These are phyloP conservation scores for Vigna nakashimae DNA, from an alignment of 306 rosid species.

Conservation along the genomic window DNA sequence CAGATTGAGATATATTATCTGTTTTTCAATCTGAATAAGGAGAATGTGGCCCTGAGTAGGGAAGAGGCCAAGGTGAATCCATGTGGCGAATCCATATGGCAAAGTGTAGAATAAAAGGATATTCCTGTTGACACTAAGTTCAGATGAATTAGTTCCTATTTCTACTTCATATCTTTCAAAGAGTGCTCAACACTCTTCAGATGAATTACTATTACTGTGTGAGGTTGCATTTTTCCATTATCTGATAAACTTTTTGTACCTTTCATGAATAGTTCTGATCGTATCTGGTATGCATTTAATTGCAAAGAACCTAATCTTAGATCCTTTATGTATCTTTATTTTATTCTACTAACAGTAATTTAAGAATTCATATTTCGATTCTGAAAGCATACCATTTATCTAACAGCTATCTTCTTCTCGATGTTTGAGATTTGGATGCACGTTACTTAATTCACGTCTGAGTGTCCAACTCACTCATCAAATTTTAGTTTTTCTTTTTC, in stretches of 20 bases:
- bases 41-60: background rate
- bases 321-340: background rate
- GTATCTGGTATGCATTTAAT: background rate
- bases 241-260: background rate
- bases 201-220: background rate
- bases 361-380: constrained; percentile 3
- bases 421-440: background rate
- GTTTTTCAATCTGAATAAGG: background rate
- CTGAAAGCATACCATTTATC: constrained; percentile 1
- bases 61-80: background rate
- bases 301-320: background rate
- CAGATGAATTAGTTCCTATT: background rate
- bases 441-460: background rate
- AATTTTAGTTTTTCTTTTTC: background rate
- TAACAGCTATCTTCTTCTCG: background rate
- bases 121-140: no score
- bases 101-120: no score
- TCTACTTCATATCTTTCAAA: background rate
- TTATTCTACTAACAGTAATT: background rate
- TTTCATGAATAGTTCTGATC: background rate
- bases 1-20: background rate
- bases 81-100: background rate
- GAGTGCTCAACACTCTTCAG: constrained; percentile 10
- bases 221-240: background rate
- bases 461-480: background rate